phyloP scores from a whole-genome alignment of 2,329 filamentous ascomycete genomes.

The Fusarium verrucosum region DNA sequence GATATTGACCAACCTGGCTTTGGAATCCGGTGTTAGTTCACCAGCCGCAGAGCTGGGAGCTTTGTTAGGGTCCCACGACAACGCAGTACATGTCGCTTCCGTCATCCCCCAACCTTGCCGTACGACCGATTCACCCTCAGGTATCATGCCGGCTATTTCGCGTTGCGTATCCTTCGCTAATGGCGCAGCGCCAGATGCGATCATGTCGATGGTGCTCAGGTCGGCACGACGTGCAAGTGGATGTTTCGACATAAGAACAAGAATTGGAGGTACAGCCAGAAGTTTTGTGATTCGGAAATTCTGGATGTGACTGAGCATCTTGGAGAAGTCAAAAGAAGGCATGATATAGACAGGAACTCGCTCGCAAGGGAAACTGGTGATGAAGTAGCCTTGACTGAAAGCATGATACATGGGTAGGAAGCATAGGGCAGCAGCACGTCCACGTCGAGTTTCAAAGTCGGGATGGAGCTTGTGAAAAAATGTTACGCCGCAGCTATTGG shows the following conservation, averaged over 20 bases:
- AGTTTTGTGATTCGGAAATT: conserved; percentile 74
- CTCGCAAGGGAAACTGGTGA: conserved; percentile 65
- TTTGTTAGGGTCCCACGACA: conserved; percentile 73
- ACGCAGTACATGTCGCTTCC: conserved; percentile 76
- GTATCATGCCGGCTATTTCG: conserved; percentile 61
- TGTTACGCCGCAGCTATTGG: conserved; percentile 72
- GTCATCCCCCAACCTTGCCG: conserved; percentile 90
- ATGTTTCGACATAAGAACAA: conserved; percentile 77
- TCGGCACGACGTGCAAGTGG: conserved; percentile 73
- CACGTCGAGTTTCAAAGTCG: conserved; percentile 56
- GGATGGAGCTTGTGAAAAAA: conserved; percentile 55
- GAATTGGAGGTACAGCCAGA: conserved; percentile 76
- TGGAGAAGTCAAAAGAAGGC: conserved; percentile 77
- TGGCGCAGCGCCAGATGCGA: conserved; percentile 76
- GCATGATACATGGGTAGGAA: conserved; percentile 83
- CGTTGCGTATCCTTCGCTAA: conserved; percentile 61
- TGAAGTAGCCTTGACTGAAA: conserved; percentile 76
- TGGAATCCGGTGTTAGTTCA: conserved; percentile 52
- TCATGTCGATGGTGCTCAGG: conserved; percentile 68
- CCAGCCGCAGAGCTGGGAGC: conserved; percentile 41
- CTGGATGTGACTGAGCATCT: conserved; percentile 74
- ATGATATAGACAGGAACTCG: conserved; percentile 80
- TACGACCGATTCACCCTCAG: conserved; percentile 47
- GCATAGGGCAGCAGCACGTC: conserved; percentile 61
- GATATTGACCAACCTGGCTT: conserved; percentile 71